Evolutionary conservation across 441 rosid genomes (phyloP).

Genomic region (Brassica balearica): DNA sequence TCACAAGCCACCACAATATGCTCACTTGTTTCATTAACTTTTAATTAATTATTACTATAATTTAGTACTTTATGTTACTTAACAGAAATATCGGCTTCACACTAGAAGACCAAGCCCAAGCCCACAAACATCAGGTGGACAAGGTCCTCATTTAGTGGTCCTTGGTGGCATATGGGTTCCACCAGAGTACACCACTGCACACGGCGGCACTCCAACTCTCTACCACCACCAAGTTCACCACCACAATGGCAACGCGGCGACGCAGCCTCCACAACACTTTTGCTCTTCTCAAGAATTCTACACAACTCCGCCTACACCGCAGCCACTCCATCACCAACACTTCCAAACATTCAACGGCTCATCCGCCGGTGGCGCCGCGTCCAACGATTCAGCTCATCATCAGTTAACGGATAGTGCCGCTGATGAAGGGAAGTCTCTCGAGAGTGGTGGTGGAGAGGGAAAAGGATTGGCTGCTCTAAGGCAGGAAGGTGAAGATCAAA

Average conservation of each 20-base stretch:
- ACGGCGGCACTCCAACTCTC: constrained; percentile 55
- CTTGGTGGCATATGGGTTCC: constrained; percentile 97
- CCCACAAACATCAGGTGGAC: constrained; percentile 71
- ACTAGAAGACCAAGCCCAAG: constrained; percentile 95
- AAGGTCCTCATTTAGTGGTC: constrained; percentile 75
- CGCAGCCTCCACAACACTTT: constrained; percentile 69
- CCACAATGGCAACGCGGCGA: constrained; percentile 52
- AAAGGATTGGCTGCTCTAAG: constrained; percentile 73
- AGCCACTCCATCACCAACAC: constrained; percentile 57
- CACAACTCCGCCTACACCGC: constrained; percentile 52
- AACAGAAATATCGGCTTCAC: constrained; percentile 95
- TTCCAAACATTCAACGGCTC: constrained; percentile 60
- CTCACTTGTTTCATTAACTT: not conserved
- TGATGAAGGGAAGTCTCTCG: constrained; percentile 85
- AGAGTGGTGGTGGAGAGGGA: constrained; percentile 71
- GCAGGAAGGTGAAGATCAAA: constrained; percentile 76
- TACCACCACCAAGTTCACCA: constrained; percentile 63
- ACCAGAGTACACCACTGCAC: constrained; percentile 81
- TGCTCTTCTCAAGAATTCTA: constrained; percentile 83
- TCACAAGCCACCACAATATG: constrained; percentile 34
- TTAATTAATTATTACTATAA: not conserved
- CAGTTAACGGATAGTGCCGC: constrained; percentile 57
- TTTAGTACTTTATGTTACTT: not conserved
- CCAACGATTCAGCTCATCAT: constrained; percentile 27
- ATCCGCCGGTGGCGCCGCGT: constrained; percentile 44